Evolutionary conservation across 257 asterid genomes (phyloP).

Genomic region (Gentiana macrophylla): DNA sequence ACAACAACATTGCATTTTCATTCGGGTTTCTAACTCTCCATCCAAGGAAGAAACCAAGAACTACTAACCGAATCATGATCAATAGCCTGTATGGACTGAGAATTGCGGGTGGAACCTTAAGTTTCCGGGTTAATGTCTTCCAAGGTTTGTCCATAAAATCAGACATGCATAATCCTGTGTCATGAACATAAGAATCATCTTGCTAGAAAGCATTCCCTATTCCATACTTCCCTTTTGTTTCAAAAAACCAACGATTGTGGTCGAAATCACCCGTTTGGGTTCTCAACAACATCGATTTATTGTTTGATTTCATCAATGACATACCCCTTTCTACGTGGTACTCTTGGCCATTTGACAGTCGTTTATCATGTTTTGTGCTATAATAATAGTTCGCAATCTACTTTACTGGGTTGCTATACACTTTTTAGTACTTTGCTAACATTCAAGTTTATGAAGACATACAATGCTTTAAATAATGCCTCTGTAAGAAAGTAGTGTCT

Average conservation of each 20-base stretch:
- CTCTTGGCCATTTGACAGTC: too few species aligned
- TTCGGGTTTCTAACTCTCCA: slow-evolving; percentile 81
- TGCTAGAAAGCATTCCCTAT: slow-evolving; percentile 92
- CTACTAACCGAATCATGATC: slow-evolving; percentile 51
- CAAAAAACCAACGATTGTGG: slow-evolving; percentile 88
- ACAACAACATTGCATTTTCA: slow-evolving; percentile 73
- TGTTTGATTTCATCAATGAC: slow-evolving; percentile 47
- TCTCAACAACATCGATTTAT: slow-evolving; percentile 71
- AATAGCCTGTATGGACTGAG: slow-evolving; percentile 36
- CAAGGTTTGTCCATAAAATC: slow-evolving; percentile 77
- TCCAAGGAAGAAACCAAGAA: slow-evolving; percentile 37
- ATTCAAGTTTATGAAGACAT: too few species aligned
- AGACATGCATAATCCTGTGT: slow-evolving; percentile 84
- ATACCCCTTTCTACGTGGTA: slow-evolving; percentile 45
- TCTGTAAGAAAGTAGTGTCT: too few species aligned
- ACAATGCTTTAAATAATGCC: too few species aligned
- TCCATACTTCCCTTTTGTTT: slow-evolving; percentile 85
- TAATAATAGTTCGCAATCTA: too few species aligned
- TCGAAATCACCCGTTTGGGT: slow-evolving; percentile 90
- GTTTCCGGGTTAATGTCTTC: neutral
- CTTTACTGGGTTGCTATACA: too few species aligned
- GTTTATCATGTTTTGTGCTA: too few species aligned
- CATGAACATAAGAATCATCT: slow-evolving; percentile 60
- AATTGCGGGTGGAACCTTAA: neutral
- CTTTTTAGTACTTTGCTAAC: too few species aligned